Base-by-base conservation (phyloP, 306 rosid species). In the Lotus japonicus region DNA sequence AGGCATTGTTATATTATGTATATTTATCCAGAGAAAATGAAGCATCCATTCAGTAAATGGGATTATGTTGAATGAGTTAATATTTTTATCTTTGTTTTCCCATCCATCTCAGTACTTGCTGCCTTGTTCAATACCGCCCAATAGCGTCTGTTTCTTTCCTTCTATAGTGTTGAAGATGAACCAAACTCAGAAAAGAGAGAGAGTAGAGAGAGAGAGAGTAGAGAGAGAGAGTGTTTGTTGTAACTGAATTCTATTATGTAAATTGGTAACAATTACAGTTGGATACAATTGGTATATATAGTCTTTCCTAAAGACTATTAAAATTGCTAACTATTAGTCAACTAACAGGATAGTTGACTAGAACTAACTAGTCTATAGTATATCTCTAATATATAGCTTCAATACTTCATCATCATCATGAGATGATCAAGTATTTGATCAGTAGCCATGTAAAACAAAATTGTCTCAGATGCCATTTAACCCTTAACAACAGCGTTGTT, bases 1-100 rank as follows among this genome's bases (percentile, higher is more conserved):
- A 11, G 46, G 58, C 46, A 17, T 52, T 58, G 31, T 26, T 71
- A 42, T 69, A 38, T 46, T 68, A 9, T 68, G 75, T 46, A 11
- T 43, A 36, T 46, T 7, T 43, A 36, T 57, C 39, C 14, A 33
- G 48, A 41, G 48, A 41, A 0, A 19, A 38, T 12, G 15, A 43
- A 4, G 59, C 39, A 63, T 4, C n/a, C 16, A 26, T 49, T 64
- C 57, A 15, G 56, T 38, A 38, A 39, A 43, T 16, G 52, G 21
- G 42, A 36, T 70, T 19, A 48, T 43, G 44, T 71, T 17, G 14
- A 21, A 62, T 15, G 55, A 56, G 56, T 33, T 44, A 42, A 68
- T 70, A 6, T 46, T 43, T 55, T 59, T 68, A n/a, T n/a, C 1
- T 4, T 42, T 48, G 12, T 15, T n/a, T 36, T 53, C 60, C 10